Base-by-base conservation (phyloP, 2,329 filamentous ascomycete species). In the Cladorrhinum sp. region DNA sequence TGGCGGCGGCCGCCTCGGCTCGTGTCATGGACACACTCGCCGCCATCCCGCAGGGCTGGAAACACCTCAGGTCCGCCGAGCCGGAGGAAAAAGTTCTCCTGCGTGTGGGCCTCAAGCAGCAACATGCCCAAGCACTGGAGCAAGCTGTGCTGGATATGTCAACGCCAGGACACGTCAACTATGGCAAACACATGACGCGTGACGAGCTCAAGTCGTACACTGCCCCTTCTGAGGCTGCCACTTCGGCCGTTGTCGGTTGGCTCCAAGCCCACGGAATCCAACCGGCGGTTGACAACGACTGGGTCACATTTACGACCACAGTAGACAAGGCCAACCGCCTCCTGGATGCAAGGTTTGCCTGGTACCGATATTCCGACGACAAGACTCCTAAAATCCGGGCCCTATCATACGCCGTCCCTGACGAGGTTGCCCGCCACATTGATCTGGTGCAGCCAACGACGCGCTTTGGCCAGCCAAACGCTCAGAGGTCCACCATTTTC, bases 401-500 rank as follows among this genome's bases (percentile, higher is more conserved):
- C 3, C 69, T 78, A 16, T 75, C 79, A 52, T 90, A 90, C 72
- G 88, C 84, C 0, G 79, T 90, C 1, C 88, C 87, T 0, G 76
- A 76, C 55, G 72, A 78, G 0, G 72, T 90, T 7, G 77, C 79
- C 57, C 67, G 75, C 49, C 77, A 85, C 66, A 78, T 90, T 60
- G 82, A 84, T 61, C 78, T 88, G 69, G 83, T 89, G 54, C 84
- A 88, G 71, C 86, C 86, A 1, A 89, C 86, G 0, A 89, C 84
- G 3, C 78, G 82, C 42, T 89, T 89, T 61, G 82, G 82, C 18
- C 75, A 79, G 59, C 76, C 82, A 21, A 72, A 70, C 28, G 66
- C 79, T 1, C 78, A 82, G 60, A 69, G 66, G 50, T 67, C 66
- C 20, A 57, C 60, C 57, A 71, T 81, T 58, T 81, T 72, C 59